Percentiles rank a stretch among this genome's conserved stretches.
Evolutionary conservation across 768 basidiomycete genomes (phyloP).

Genomic region (Boletus subcaerulescens): DNA sequence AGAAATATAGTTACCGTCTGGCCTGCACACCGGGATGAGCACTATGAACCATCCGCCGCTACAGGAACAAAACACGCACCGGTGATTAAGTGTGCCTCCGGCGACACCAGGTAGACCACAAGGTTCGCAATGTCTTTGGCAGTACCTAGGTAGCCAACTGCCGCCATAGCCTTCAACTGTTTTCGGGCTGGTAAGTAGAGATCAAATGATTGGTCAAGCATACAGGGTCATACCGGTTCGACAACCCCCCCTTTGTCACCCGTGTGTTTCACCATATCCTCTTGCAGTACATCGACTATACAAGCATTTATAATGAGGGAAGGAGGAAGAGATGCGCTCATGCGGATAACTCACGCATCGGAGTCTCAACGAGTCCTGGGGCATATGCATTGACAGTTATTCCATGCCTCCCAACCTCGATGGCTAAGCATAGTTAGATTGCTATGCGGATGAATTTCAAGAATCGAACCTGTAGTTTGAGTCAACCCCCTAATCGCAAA

Average conservation of each 20-base stretch:
- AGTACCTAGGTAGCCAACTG: constrained; percentile 23
- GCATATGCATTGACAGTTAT: constrained; percentile 37
- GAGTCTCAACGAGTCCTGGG: constrained; percentile 29
- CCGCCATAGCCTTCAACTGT: constrained; percentile 10
- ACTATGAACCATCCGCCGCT: neutral
- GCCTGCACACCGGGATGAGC: constrained; percentile 8
- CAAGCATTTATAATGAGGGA: neutral
- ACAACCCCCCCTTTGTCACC: constrained; percentile 13
- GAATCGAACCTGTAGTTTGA: constrained; percentile 27
- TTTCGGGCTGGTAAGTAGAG: neutral
- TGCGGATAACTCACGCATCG: constrained; percentile 25
- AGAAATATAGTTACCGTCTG: constrained; percentile 22
- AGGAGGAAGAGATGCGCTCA: neutral
- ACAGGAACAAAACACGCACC: constrained; percentile 17
- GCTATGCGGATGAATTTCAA: neutral
- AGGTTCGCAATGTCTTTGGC: constrained; percentile 35
- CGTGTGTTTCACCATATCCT: constrained; percentile 6
- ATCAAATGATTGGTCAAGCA: neutral
- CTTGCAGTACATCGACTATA: constrained; percentile 19
- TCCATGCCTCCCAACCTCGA: constrained; percentile 29
- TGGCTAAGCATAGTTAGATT: constrained; percentile 21
- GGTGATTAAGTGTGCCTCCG: constrained; percentile 34
- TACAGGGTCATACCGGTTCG: constrained; percentile 10
- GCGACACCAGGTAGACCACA: constrained; percentile 36
- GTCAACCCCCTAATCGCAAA: constrained; percentile 44